Evolutionary conservation across 345 rosid genomes (phyloP).

Genomic region (Ceriops zippeliana): DNA sequence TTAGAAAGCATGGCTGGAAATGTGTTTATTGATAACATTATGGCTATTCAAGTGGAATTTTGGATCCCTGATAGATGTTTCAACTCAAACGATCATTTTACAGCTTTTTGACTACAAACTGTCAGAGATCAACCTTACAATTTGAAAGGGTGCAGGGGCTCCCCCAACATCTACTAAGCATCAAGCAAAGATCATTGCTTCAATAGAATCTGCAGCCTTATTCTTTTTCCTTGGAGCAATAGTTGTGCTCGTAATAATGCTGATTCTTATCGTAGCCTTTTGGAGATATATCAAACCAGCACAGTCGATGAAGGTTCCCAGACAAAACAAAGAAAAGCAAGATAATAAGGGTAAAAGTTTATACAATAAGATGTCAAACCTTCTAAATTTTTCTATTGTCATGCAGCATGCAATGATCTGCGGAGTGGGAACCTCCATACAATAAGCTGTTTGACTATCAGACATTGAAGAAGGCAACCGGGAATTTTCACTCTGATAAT

Average conservation of each 20-base stretch:
- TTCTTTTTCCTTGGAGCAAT: slow-evolving; percentile 35
- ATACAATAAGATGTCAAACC: not conserved
- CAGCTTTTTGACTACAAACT: no score
- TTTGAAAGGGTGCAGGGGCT: slow-evolving; percentile 17
- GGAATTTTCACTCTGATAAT: slow-evolving; percentile 44
- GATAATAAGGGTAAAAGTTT: not conserved
- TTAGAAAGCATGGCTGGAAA: no score
- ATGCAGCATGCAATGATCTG: slow-evolving; percentile 37
- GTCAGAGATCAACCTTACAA: not conserved
- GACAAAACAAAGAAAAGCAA: slow-evolving; percentile 1
- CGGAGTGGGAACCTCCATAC: slow-evolving; percentile 43
- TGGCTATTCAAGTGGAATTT: no score
- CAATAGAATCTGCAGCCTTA: slow-evolving; percentile 15
- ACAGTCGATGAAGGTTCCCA: slow-evolving; percentile 13
- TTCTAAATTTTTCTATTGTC: not conserved
- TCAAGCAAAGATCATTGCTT: slow-evolving; percentile 11
- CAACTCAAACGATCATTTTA: no score
- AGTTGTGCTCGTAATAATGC: slow-evolving; percentile 26
- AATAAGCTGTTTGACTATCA: slow-evolving; percentile 45
- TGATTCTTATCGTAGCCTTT: slow-evolving; percentile 24
- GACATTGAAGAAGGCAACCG: slow-evolving; percentile 62
- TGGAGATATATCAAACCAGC: slow-evolving; percentile 29
- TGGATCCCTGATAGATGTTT: no score
- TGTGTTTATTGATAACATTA: no score
- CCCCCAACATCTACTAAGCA: slow-evolving; percentile 12